Conservation (phyloP, 306 rosid species). For the Begonia loranthoides region DNA sequence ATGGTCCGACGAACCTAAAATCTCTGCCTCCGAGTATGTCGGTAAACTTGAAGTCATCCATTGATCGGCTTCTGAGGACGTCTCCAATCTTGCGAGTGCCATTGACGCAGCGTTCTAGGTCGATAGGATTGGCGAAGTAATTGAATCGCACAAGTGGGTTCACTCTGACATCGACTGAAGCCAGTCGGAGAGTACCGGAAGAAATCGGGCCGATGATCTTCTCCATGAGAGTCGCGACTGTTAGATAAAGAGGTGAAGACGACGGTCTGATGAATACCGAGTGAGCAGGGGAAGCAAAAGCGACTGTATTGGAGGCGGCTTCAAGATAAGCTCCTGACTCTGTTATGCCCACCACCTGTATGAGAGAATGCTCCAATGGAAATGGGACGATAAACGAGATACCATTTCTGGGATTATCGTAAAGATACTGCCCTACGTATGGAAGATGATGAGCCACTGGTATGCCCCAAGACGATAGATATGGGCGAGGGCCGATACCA, state of each 20-base stretch:
- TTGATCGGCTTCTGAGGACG: slow-evolving; percentile 34
- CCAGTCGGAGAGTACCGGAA: slow-evolving; percentile 42
- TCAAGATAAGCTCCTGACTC: slow-evolving; percentile 64
- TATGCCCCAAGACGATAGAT: slow-evolving; percentile 72
- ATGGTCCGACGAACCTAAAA: slow-evolving; percentile 67
- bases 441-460: slow-evolving; percentile 63
- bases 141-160: slow-evolving; percentile 73
- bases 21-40: slow-evolving; percentile 42
- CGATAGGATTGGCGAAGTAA: slow-evolving; percentile 48
- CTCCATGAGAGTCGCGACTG: slow-evolving; percentile 64
- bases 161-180: slow-evolving; percentile 37
- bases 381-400: slow-evolving; percentile 56
- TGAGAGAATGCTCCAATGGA: slow-evolving; percentile 67
- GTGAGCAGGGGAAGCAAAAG: slow-evolving; percentile 35
- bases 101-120: slow-evolving; percentile 60
- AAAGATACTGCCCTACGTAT: slow-evolving; percentile 58
- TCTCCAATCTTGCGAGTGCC: slow-evolving; percentile 56
- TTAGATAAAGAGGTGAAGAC: slow-evolving; percentile 40
- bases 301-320: slow-evolving; percentile 67
- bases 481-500: slow-evolving; percentile 66
- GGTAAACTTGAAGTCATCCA: slow-evolving; percentile 50
- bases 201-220: slow-evolving; percentile 65
- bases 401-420: slow-evolving; percentile 79
- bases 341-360: slow-evolving; percentile 80
- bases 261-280: slow-evolving; percentile 35